Percentiles rank a stretch among this genome's conserved stretches.
Evolutionary conservation across 2,329 filamentous ascomycete species (phyloP).

Genomic region (Neofusicoccum parvum): DNA sequence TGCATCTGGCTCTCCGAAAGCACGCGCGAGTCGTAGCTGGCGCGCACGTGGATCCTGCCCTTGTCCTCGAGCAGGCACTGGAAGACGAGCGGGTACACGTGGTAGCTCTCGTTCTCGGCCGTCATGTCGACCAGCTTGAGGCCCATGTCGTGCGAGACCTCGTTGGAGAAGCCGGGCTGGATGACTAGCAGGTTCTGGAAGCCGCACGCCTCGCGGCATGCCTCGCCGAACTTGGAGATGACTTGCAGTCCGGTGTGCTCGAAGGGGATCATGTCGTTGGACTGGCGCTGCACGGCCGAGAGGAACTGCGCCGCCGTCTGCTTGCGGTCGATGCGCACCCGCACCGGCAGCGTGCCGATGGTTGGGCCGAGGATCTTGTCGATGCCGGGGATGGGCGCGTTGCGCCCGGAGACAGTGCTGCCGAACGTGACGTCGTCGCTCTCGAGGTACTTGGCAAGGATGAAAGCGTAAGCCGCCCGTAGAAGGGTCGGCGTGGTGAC

Average conservation of each 20-base stretch:
- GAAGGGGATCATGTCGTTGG: neutral
- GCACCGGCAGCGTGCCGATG: slow-evolving; percentile 6
- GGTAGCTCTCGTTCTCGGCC: neutral
- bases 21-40: neutral
- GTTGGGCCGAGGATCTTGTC: slow-evolving; percentile 42
- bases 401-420: slow-evolving; percentile 46
- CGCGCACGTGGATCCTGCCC: neutral
- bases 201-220: slow-evolving; percentile 53
- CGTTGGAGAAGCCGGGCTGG: slow-evolving; percentile 35
- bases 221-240: slow-evolving; percentile 40
- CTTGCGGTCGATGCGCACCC: neutral
- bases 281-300: neutral
- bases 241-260: slow-evolving; percentile 34
- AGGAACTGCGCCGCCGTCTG: neutral
- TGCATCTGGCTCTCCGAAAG: neutral
- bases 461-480: neutral
- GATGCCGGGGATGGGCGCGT: slow-evolving; percentile 38
- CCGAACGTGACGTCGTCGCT: slow-evolving; percentile 45
- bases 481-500: neutral
- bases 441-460: neutral
- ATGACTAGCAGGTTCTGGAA: slow-evolving; percentile 56
- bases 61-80: neutral
- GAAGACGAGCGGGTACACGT: slow-evolving; percentile 1
- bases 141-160: neutral
- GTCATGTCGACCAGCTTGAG: neutral